Evolutionary conservation across 352 stramenopile species (phyloP), one percentile per base, ranked within the genome.

Genomic region (Pythium sp.): DNA sequence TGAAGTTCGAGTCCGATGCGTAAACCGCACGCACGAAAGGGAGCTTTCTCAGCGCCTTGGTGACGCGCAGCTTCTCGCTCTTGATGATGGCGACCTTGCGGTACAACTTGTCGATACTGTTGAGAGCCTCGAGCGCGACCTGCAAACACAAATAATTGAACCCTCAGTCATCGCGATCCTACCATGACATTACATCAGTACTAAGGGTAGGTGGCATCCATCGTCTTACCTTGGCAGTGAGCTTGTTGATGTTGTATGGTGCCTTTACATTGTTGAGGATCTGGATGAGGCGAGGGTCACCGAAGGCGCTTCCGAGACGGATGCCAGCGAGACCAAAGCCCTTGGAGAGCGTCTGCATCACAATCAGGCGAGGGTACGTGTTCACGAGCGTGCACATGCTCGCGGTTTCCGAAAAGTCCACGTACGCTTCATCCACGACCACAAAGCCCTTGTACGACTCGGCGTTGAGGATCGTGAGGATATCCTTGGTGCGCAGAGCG

Each of bases 181-280:
- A 24, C 18, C 43, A 51, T 8, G 38, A 46, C 38, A 49, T 7
- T n/a, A 47, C 12, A 22, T 49, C 43, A 51, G 43, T 51, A 51
- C 7, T 8, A 11, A 24, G 6, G 18, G 18, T 22, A 51, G 7
- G 18, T 12, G 43, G 18, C 6, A 24, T 22, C 7, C 7, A 24
- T 51, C 20, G 5, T 4, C 43, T 51, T 62, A 84, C 85, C 69
- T 94, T 91, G 54, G 92, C 87, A 5, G 97, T 98, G 34, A 99
- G 79, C 69, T 97, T 98, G 88, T 98, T 99, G 64, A 99, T 96
- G 83, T 99, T 99, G 86, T 99, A 99, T 18, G 97, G 97, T n/a
- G 97, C 97, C 79, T 99, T 99, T 65, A 99, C 94, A 72, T 99
- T 99, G 81, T 99, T 99, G 67, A 99, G 94, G 43, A 99, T 88